Evolutionary conservation across 2,329 filamentous ascomycete genomes (phyloP), one percentile per base, ranked within the genome.

Genomic region (Magnaporthales sp.): DNA sequence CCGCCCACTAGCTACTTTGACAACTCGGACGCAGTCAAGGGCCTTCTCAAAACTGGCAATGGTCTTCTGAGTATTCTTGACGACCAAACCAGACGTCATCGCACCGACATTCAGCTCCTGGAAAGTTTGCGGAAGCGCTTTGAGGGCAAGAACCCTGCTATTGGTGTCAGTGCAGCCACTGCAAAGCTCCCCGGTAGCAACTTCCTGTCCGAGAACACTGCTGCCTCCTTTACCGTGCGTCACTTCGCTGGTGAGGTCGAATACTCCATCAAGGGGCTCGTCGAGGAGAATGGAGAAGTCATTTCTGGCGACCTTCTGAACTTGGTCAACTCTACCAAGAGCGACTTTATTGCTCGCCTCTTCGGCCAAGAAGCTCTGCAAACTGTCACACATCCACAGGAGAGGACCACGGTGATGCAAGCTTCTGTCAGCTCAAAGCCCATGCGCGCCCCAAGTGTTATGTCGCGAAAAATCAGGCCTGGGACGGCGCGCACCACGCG

Each of bases 231-330:
- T 79, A 93, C 93, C 0, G 89, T 99, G 67, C 93, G 91, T 77
- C 95, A 99, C 77, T 99, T 96, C 77, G 94, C 94, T 54, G 95
- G 95, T 64, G 95, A 98, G 75, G 92, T 99, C 5, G 95, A 99
- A 68, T 99, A 99, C 74, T 89, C 92, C 2, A 86, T 96, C 68
- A 89, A 90, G 72, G 92, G 92, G 5, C 81, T 99, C 26, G 85
- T 98, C 2, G 95, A 99, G 77, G 93, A 97, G 78, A 99, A 99
- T 71, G 92, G 93, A 66, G 95, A 99, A 76, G 88, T 97, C 69
- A 95, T 99, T 69, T 97, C 93, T 4, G 94, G 93, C 29, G 95
- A 99, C 77, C 81, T 99, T 72, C 92, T 99, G 84, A 97, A 96
- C 78, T 84, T 99, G 72, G 90, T 99, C 78, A 91, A 90, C 73